phyloP scores from a whole-genome alignment of 1,284 basidiomycete genomes.

The Fomitopsis palustris region DNA sequence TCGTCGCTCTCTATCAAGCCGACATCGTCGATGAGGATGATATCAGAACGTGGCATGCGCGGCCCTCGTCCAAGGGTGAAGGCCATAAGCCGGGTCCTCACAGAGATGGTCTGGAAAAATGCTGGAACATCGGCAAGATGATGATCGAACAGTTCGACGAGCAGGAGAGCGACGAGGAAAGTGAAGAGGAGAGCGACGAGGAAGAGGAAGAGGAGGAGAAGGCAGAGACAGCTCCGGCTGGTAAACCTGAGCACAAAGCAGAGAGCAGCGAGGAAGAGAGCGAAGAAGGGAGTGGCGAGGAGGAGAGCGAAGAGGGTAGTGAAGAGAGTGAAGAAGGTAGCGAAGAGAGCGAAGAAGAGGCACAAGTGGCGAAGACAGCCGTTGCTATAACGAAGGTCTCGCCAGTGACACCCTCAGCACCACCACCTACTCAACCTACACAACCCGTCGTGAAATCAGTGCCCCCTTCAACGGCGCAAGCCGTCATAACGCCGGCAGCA shows the following conservation, averaged over 20 bases:
- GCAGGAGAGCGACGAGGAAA: slow-evolving; percentile 61
- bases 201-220: slow-evolving; percentile 26
- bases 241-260: slow-evolving; percentile 11
- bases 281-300: slow-evolving; percentile 13
- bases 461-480: background rate
- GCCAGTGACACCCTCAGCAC: background rate
- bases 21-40: slow-evolving; percentile 80
- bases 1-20: slow-evolving; percentile 71
- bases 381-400: background rate
- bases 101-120: slow-evolving; percentile 57
- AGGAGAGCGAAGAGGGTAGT: slow-evolving; percentile 1
- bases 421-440: background rate
- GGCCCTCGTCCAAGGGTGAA: slow-evolving; percentile 46
- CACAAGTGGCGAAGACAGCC: slow-evolving; percentile 1
- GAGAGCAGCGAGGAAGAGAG: slow-evolving; percentile 25
- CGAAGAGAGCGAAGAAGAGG: slow-evolving; percentile 12
- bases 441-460: background rate
- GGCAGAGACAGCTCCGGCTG: background rate
- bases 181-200: slow-evolving; percentile 18
- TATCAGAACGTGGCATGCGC: slow-evolving; percentile 66
- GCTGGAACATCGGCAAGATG: slow-evolving; percentile 66
- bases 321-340: slow-evolving; percentile 4
- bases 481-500: background rate
- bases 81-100: slow-evolving; percentile 37
- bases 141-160: slow-evolving; percentile 79